Evolutionary conservation across 2,329 filamentous ascomycete species (phyloP).

Genomic region (Paradendryphiella salina): DNA sequence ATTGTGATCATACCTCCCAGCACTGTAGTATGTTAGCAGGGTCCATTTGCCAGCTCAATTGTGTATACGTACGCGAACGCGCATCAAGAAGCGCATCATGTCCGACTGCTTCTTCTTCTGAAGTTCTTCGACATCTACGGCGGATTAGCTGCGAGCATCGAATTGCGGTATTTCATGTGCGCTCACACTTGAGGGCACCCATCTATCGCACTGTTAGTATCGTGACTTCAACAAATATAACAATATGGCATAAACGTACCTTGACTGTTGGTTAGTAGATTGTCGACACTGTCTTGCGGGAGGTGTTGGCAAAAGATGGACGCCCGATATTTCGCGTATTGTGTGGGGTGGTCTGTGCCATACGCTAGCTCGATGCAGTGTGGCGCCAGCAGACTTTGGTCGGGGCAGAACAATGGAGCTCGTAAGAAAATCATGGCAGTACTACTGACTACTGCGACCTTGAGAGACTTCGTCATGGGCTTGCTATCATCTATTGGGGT

Average conservation of each 20-base stretch:
- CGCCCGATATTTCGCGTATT: constrained; percentile 28
- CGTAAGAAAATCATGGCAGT: background rate
- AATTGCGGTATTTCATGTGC: constrained; percentile 3
- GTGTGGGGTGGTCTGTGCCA: constrained; percentile 23
- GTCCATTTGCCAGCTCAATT: constrained; percentile 10
- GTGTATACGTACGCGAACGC: constrained; percentile 58
- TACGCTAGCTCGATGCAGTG: background rate
- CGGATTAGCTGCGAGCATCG: constrained; percentile 47
- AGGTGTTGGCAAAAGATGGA: constrained; percentile 17
- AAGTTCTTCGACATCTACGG: constrained; percentile 86
- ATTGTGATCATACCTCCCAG: constrained; percentile 79
- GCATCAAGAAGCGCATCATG: constrained; percentile 99
- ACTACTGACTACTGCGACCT: background rate
- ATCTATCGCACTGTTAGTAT: constrained; percentile 61
- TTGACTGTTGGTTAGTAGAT: constrained; percentile 44
- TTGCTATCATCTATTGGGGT: too few relatives aligned
- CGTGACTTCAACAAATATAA: background rate
- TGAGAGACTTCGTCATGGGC: background rate
- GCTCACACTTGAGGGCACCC: constrained; percentile 91
- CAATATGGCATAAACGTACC: constrained; percentile 25
- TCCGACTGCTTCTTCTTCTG: constrained; percentile 99
- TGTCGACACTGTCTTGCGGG: constrained; percentile 36
- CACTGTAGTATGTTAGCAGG: constrained; percentile 57
- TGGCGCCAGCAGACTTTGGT: background rate
- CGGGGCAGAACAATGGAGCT: background rate